phyloP scores from a whole-genome alignment of 129 eudicot species.

The Oenanthe sinensis region DNA sequence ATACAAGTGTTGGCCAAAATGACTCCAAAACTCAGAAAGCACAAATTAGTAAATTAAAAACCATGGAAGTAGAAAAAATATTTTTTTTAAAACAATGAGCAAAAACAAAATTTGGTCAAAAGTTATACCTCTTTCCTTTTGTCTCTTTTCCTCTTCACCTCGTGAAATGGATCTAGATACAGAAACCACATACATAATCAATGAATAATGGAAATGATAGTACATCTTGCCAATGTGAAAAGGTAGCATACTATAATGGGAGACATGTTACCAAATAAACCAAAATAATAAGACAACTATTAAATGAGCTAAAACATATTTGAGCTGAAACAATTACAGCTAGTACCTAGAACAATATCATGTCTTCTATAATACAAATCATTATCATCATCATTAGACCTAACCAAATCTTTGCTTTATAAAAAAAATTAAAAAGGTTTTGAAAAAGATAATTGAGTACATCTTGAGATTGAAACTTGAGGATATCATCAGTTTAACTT shows the following conservation, averaged over 20 bases:
- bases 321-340: not conserved
- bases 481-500: no score
- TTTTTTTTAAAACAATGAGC: not conserved
- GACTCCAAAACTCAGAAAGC: not conserved
- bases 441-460: no score
- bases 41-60: not conserved
- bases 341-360: no score
- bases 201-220: not conserved
- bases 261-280: not conserved
- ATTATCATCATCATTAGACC: not conserved
- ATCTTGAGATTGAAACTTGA: no score
- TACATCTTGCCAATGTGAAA: not conserved
- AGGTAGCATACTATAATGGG: not conserved
- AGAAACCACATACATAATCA: not conserved
- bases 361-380: not conserved
- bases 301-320: not conserved
- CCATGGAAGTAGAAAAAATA: not conserved
- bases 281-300: not conserved
- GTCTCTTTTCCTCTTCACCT: slow-evolving; percentile 76
- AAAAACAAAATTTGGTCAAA: not conserved
- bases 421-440: not conserved
- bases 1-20: no score
- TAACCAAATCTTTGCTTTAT: not conserved
- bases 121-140: slow-evolving; percentile 62
- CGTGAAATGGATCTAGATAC: slow-evolving; percentile 69